Conservation (phyloP, 192 early-diverging fungal species). For the Coemansia erecta region DNA sequence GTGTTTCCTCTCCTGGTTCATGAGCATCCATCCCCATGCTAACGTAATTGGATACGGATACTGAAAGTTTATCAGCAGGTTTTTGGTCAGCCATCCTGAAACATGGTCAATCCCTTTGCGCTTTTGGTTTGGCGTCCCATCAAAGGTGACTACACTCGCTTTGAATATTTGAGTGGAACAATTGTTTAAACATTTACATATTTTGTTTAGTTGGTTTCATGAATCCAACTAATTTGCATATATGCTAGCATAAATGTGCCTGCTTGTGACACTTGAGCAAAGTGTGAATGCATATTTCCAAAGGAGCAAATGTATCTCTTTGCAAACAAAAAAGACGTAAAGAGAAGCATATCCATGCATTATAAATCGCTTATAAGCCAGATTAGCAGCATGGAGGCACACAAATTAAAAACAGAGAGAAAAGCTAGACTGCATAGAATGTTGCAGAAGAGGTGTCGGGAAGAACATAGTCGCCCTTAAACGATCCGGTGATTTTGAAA, state of each 20-base stretch:
- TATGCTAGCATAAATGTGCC: neutral
- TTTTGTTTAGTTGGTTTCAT: conserved; percentile 1
- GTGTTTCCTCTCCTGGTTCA: too few relatives aligned
- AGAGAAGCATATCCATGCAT: too few relatives aligned
- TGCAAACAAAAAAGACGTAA: too few relatives aligned
- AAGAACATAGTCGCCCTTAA: conserved; percentile 27
- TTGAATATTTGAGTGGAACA: neutral
- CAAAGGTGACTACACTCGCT: neutral
- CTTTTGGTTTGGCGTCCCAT: neutral
- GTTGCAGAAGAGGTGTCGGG: conserved; percentile 29
- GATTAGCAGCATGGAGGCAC: too few relatives aligned
- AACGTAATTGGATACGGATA: too few relatives aligned
- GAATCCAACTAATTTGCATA: neutral
- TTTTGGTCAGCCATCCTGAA: too few relatives aligned
- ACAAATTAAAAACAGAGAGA: neutral
- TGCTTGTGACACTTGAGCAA: neutral
- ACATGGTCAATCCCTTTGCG: conserved; percentile 1
- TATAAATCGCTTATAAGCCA: too few relatives aligned
- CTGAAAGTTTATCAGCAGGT: too few relatives aligned
- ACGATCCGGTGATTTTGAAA: conserved; percentile 41
- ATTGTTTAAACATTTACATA: neutral
- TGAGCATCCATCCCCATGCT: too few relatives aligned
- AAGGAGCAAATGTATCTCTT: too few relatives aligned
- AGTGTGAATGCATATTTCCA: too few relatives aligned
- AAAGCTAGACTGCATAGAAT: conserved; percentile 13